A percentile compares a stretch with the other conserved stretches of the same genome.
Conservation (phyloP, 257 asterid species). For the Solanum chiquidenum region DNA sequence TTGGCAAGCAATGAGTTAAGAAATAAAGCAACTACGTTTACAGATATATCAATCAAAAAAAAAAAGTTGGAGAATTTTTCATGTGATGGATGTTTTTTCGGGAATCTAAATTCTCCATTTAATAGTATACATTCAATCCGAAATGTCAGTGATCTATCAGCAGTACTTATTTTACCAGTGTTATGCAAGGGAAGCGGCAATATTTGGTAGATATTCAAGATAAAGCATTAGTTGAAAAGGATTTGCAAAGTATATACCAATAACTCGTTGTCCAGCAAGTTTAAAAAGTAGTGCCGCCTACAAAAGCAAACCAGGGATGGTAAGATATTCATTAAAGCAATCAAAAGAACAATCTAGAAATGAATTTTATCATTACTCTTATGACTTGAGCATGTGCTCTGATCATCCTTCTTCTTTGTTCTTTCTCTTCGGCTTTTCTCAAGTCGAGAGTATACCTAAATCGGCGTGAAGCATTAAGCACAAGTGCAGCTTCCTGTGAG, state of each 20-base stretch:
- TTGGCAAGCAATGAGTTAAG: not conserved
- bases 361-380: conserved; percentile 38
- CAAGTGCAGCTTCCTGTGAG: conserved; percentile 85
- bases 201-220: not conserved
- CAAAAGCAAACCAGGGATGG: conserved; percentile 9
- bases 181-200: not conserved
- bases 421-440: conserved; percentile 60
- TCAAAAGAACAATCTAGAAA: not conserved
- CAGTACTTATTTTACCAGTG: not conserved
- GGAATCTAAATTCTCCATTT: not conserved
- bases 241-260: conserved; percentile 36
- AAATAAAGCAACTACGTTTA: not conserved
- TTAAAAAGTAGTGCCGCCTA: conserved; percentile 96
- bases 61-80: not conserved
- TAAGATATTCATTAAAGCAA: not conserved
- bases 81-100: not conserved
- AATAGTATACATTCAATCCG: not conserved
- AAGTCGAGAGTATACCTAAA: conserved; percentile 88
- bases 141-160: not conserved
- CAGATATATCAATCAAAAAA: not conserved
- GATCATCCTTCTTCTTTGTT: conserved; percentile 61
- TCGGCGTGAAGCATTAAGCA: conserved; percentile 93
- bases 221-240: not conserved
- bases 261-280: conserved; percentile 88
- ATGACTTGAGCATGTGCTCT: conserved; percentile 98